Evolutionary conservation across 169 alveolate species (phyloP).

Genomic region (Ichthyophthirius multifiliis): DNA sequence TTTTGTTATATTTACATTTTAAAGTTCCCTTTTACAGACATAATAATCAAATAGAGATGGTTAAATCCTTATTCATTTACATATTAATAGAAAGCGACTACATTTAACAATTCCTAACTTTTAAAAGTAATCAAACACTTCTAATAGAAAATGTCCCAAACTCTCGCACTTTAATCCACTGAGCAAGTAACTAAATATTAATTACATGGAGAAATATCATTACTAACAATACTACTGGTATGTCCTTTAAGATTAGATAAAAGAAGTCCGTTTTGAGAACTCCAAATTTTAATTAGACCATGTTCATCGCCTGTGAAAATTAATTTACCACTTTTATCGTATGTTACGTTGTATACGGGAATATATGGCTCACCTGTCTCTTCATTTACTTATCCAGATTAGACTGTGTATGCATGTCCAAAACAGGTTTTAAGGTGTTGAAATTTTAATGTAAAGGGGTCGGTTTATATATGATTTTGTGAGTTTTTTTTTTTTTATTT

Average conservation of each 20-base stretch:
- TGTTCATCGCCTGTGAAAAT: conserved; percentile 19
- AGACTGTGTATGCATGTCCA: no score
- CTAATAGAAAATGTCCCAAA: neutral
- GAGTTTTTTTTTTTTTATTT: no score
- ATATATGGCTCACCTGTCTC: conserved; percentile 33
- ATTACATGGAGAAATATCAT: conserved; percentile 27
- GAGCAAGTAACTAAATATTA: neutral
- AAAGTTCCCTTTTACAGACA: neutral
- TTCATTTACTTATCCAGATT: neutral
- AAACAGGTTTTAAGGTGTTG: no score
- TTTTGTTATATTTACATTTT: neutral
- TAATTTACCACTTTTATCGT: conserved; percentile 23
- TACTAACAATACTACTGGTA: conserved; percentile 12
- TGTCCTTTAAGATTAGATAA: conserved; percentile 15
- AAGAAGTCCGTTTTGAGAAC: conserved; percentile 8
- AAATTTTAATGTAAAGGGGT: no score
- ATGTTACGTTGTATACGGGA: conserved; percentile 14
- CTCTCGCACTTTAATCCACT: neutral
- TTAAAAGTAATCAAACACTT: neutral
- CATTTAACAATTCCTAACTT: no score
- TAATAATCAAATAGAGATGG: neutral
- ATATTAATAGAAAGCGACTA: no score
- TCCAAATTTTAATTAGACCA: conserved; percentile 25
- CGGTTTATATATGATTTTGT: no score
- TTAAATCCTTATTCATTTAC: no score